Evolutionary conservation across 2,329 filamentous ascomycete genomes (phyloP).

Genomic region (Epicoccum sorghinum): DNA sequence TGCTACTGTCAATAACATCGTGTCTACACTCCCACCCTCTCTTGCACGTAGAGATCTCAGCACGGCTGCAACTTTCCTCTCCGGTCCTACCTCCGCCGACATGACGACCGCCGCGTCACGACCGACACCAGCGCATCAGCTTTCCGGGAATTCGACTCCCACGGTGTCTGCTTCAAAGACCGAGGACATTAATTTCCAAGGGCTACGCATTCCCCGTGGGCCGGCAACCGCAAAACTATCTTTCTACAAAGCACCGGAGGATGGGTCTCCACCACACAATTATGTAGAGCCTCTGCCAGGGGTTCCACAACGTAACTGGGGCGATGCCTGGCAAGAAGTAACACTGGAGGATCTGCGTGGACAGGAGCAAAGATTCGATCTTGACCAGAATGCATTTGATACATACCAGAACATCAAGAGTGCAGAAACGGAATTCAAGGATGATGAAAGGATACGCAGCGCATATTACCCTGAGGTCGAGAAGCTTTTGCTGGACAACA

Average conservation of each 20-base stretch:
- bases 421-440: slow-evolving; percentile 64
- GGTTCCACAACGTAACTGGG: slow-evolving; percentile 70
- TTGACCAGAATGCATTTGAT: slow-evolving; percentile 79
- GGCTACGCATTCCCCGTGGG: slow-evolving; percentile 37
- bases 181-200: slow-evolving; percentile 41
- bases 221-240: slow-evolving; percentile 33
- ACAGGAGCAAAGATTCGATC: slow-evolving; percentile 66
- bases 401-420: slow-evolving; percentile 65
- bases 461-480: slow-evolving; percentile 89
- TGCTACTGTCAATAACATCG: slow-evolving; percentile 8
- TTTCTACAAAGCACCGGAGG: slow-evolving; percentile 38
- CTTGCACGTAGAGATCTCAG: slow-evolving; percentile 5
- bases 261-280: slow-evolving; percentile 38
- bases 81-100: slow-evolving; percentile 26
- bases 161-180: slow-evolving; percentile 29
- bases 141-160: slow-evolving; percentile 33
- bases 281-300: slow-evolving; percentile 71
- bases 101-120: slow-evolving; percentile 52
- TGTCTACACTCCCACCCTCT: slow-evolving; percentile 1
- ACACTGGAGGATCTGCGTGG: slow-evolving; percentile 76
- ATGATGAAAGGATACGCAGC: slow-evolving; percentile 70
- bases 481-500: slow-evolving; percentile 67
- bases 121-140: slow-evolving; percentile 52
- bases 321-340: slow-evolving; percentile 56
- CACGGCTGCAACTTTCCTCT: background rate